Evolutionary conservation across 768 basidiomycete genomes (phyloP).

Genomic region (Candolleomyces eurysporus): DNA sequence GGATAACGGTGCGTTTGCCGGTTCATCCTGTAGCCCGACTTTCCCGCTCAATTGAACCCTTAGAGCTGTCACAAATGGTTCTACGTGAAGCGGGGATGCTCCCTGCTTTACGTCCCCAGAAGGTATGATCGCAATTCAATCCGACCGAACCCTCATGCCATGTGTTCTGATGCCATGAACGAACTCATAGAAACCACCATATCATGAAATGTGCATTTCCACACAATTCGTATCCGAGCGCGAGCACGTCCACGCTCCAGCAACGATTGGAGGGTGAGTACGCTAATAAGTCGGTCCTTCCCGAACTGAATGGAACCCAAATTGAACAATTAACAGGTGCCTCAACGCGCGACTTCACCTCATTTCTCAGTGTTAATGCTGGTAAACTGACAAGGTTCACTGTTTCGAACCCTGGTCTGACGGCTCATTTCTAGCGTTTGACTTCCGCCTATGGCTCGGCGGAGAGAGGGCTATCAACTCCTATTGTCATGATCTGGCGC

Average conservation of each 20-base stretch:
- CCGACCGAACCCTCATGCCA: background rate
- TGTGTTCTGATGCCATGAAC: background rate
- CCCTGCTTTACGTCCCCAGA: slow-evolving; percentile 72
- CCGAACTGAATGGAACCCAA: background rate
- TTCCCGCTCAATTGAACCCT: background rate
- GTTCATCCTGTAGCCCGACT: background rate
- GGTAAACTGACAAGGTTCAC: slow-evolving; percentile 31
- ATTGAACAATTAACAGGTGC: background rate
- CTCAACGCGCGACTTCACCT: background rate
- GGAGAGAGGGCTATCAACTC: slow-evolving; percentile 76
- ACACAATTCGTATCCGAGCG: slow-evolving; percentile 46
- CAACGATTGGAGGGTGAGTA: background rate
- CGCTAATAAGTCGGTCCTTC: background rate
- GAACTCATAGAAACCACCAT: slow-evolving; percentile 57
- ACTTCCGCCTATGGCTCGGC: slow-evolving; percentile 77
- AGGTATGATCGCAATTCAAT: slow-evolving; percentile 26
- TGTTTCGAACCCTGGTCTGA: background rate
- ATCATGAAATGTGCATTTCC: slow-evolving; percentile 59
- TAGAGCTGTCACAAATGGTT: slow-evolving; percentile 90
- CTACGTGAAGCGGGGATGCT: slow-evolving; percentile 63
- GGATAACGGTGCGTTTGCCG: slow-evolving; percentile 56
- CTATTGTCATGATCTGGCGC: slow-evolving; percentile 72
- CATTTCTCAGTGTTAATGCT: slow-evolving; percentile 50
- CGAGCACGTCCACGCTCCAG: slow-evolving; percentile 7
- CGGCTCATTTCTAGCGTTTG: slow-evolving; percentile 48